Evolutionary conservation across 805 yeast genomes (phyloP), one percentile per base, ranked within the genome.

Genomic region (Myxozyma udenii): DNA sequence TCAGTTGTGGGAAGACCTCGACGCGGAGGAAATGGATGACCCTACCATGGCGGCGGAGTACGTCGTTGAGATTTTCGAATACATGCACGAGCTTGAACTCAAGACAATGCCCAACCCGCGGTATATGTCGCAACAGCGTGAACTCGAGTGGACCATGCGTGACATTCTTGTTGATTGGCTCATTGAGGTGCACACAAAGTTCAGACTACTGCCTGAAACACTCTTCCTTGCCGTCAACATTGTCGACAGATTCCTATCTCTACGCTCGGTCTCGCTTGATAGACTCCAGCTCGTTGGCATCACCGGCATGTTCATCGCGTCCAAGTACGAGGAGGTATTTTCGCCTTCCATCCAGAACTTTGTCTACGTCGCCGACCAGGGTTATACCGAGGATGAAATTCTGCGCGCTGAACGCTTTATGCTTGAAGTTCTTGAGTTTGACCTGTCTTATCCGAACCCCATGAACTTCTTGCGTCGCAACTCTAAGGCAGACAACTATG

Each of bases 371-470:
- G 88, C 91, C 39, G 95, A 90, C 62, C 81, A 88, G 64, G 89
- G 89, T 19, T 91, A 87, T 69, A 73, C 85, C 1, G 78, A 79
- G 28, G 95, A 84, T 24, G 96, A 91, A 62, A 78, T 91, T 44
- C 72, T 88, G 53, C 80, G 81, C 62, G 97, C 98, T 1, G 98
- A 91, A 71, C 77, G 88, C 62, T 89, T 83, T 66, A 87, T 93
- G 89, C 84, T 91, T 63, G 90, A 87, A 64, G 85, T 88, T 40
- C 78, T 91, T 58, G 89, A 88, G 59, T 91, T 89, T 70, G 95
- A 91, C 68, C 80, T 91, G 79, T 96, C 96, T 21, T 91, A 90
- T 87, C 97, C 98, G 2, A 97, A 97, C 18, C 98, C 98, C 51
- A 88, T 91, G 96, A 86, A 95, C 38, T 91, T 90, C 64, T 74